A percentile compares a stretch with the other conserved stretches of the same genome.
These are phyloP conservation scores for Alnus glutinosa DNA, from an alignment of 306 rosid genomes.

Conservation along the genomic window DNA sequence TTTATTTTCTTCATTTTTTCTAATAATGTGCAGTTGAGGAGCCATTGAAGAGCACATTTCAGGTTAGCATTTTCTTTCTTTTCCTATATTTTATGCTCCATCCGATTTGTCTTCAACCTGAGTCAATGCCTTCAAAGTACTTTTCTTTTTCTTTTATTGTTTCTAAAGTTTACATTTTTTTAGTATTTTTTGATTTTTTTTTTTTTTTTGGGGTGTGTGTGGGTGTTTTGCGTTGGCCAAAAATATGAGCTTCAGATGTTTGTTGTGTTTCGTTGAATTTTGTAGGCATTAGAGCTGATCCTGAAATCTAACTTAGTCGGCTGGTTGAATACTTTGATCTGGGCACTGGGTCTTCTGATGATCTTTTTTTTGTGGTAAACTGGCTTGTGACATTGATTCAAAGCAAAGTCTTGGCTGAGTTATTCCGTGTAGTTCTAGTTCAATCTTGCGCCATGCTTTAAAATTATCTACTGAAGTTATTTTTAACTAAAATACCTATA, in stretches of 20 bases:
- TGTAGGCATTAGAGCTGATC: neutral
- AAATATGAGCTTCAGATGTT: neutral
- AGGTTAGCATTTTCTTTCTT: slow-evolving; percentile 56
- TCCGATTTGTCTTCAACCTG: slow-evolving; percentile 31
- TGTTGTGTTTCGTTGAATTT: neutral
- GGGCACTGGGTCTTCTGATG: slow-evolving; percentile 24
- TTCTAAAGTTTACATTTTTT: neutral
- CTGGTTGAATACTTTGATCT: slow-evolving; percentile 22
- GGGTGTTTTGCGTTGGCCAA: neutral
- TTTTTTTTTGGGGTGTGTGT: neutral
- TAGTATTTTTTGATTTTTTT: neutral
- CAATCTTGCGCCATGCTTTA: slow-evolving; percentile 24
- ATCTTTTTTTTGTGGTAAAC: slow-evolving; percentile 3
- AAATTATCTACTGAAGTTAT: neutral
- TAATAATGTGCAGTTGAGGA: slow-evolving; percentile 60
- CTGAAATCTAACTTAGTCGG: slow-evolving; percentile 18
- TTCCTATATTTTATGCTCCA: slow-evolving; percentile 15
- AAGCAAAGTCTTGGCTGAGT: neutral
- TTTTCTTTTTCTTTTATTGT: neutral
- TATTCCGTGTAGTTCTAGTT: neutral
- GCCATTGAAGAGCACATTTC: slow-evolving; percentile 69
- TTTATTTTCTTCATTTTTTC: slow-evolving; percentile 10
- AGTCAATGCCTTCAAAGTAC: neutral
- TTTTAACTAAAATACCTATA: neutral
- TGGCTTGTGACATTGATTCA: slow-evolving; percentile 26